Base-by-base conservation (phyloP, 2,329 filamentous ascomycete genomes). In the Exophiala sp. region DNA sequence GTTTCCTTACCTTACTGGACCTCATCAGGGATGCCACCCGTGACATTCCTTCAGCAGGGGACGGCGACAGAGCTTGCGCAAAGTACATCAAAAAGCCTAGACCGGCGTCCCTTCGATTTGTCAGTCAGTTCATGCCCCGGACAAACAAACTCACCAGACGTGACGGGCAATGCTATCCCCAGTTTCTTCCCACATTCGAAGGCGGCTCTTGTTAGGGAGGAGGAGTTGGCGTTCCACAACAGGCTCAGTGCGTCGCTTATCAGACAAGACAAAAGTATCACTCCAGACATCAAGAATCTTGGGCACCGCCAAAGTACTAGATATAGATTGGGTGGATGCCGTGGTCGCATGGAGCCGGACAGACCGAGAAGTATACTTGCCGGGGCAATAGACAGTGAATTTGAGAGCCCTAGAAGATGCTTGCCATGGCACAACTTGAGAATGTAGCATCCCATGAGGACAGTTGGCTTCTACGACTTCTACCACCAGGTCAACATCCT, bases 81-180 rank as follows among this genome's bases (percentile, higher is more conserved):
- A 81, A 67, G 49, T 76, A 74, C 37, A 75, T 73, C 2, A 78
- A 70, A 24, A 80, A 70, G n/a, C 76, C 73, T 14, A 82, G 68
- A 34, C 78, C 79, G 30, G 78, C 80, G 65, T 83, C 80, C 76
- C 76, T 71, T 35, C 18, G 22, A 11, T 41, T 29, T 8, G 42
- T 48, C 32, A 55, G 55, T 53, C 48, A 18, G 39, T 42, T 40
- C 41, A 32, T 41, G 30, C 40, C 42, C n/a, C 13, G 44, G 18
- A 23, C 29, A 35, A 3, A 19, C 1, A 7, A 5, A 40, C 35
- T 47, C 71, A 83, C 83, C 83, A 87, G 42, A 86, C 73, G 68
- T 87, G 83, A 35, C 82, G 72, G 4, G 83, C 83, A 60, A 87
- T 86, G 63, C 81, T 85, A 61, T 87, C 83, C 2, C 83, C 82